phyloP scores from a whole-genome alignment of 2,329 filamentous ascomycete species.

The Pseudogymnoascus sp. region DNA sequence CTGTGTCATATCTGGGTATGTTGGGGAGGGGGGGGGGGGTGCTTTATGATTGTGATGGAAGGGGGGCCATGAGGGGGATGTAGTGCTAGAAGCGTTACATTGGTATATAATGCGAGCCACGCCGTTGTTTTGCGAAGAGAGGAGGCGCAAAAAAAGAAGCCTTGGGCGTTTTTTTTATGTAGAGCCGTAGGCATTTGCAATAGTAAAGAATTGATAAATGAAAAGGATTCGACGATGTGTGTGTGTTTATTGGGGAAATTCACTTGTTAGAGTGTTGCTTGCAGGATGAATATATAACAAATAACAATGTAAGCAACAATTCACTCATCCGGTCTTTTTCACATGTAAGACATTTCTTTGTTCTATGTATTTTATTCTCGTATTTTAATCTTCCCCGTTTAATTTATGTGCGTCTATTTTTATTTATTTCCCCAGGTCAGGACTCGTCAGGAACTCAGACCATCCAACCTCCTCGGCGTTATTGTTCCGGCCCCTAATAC shows the following conservation, averaged over 20 bases:
- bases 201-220: constrained; percentile 9
- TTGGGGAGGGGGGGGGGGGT: too few species aligned
- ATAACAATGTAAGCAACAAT: neutral
- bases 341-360: neutral
- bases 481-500: neutral
- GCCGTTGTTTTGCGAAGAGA: constrained; percentile 7
- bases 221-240: neutral
- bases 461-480: neutral
- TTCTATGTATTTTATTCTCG: neutral
- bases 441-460: neutral
- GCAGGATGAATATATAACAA: neutral
- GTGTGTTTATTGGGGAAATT: neutral
- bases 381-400: neutral
- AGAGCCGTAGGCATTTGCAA: neutral
- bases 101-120: constrained; percentile 9
- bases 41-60: neutral
- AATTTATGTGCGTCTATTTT: neutral
- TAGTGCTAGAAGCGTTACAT: constrained; percentile 6
- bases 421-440: neutral
- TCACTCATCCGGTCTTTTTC: neutral
- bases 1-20: constrained; percentile 2
- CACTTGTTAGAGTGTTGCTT: neutral
- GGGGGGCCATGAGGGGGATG: neutral
- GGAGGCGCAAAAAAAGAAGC: constrained; percentile 9
- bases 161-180: constrained; percentile 6